Evolutionary conservation across 192 early-diverging fungal species (phyloP).

Genomic region (Phycomyces nitens): DNA sequence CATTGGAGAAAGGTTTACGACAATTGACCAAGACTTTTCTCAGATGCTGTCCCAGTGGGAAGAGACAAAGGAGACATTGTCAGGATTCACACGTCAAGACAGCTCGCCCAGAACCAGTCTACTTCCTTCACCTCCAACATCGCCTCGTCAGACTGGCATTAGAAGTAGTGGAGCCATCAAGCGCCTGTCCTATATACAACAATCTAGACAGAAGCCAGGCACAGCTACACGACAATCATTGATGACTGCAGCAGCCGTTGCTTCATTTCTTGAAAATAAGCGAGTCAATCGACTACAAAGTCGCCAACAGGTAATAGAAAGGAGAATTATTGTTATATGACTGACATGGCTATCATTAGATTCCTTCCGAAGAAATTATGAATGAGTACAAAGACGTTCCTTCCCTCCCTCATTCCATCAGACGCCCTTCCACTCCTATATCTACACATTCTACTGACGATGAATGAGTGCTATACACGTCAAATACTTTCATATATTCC

Average conservation of each 20-base stretch:
- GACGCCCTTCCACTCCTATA: not conserved
- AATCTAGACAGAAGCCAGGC: not conserved
- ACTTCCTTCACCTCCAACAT: slow-evolving; percentile 27
- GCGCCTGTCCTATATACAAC: slow-evolving; percentile 1
- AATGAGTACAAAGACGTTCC: not conserved
- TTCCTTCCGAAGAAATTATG: not conserved
- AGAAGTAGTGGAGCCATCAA: not conserved
- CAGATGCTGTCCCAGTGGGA: slow-evolving; percentile 50
- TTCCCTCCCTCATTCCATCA: not conserved
- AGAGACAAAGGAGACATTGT: slow-evolving; percentile 38
- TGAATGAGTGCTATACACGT: not conserved
- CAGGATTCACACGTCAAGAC: slow-evolving; percentile 24
- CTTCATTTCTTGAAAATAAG: not conserved
- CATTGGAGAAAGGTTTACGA: slow-evolving; percentile 14
- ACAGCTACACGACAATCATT: not conserved
- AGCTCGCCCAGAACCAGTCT: not conserved
- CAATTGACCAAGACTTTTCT: slow-evolving; percentile 43
- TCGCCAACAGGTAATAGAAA: not conserved
- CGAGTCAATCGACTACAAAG: not conserved
- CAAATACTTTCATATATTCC: too few relatives aligned
- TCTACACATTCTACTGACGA: not conserved
- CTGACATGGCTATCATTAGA: not conserved
- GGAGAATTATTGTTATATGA: not conserved
- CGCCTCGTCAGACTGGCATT: slow-evolving; percentile 5
- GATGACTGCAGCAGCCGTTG: not conserved